A percentile compares a stretch with the other conserved stretches of the same genome.
phyloP scores from a whole-genome alignment of 1,284 basidiomycete genomes.

The Moesziomyces sp. region DNA sequence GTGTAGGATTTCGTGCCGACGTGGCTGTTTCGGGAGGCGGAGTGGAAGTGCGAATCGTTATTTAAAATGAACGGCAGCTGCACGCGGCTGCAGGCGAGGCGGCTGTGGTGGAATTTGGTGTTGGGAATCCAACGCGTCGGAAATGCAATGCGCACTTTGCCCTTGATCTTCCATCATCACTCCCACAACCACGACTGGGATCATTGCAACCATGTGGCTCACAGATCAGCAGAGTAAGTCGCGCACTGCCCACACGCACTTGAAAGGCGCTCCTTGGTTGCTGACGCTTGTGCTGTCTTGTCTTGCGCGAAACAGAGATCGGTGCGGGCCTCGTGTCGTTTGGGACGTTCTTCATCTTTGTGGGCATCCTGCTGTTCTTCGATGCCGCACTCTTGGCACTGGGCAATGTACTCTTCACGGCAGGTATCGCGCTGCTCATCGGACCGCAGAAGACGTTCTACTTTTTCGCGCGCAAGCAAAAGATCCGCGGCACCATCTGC shows the following conservation, averaged over 20 bases:
- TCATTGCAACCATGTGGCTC: conserved; percentile 59
- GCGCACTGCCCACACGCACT: no score
- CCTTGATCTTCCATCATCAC: no score
- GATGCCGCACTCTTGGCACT: conserved; percentile 96
- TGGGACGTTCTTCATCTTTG: conserved; percentile 92
- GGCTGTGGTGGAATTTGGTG: no score
- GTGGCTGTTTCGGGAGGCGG: no score
- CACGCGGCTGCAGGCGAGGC: no score
- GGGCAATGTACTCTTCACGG: conserved; percentile 75
- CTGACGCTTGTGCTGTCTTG: neutral
- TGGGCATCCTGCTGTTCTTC: conserved; percentile 95
- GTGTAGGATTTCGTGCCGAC: no score
- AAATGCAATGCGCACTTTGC: no score
- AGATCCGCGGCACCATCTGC: conserved; percentile 81
- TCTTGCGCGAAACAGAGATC: conserved; percentile 54
- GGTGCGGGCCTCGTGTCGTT: conserved; percentile 94
- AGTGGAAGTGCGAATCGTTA: no score
- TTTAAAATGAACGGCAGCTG: no score
- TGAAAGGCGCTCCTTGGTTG: no score
- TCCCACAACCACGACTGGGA: no score
- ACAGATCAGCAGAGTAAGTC: conserved; percentile 67
- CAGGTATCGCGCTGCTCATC: conserved; percentile 66
- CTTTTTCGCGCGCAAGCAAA: conserved; percentile 96
- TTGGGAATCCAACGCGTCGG: no score
- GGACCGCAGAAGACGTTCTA: conserved; percentile 85